phyloP scores from a whole-genome alignment of 2,329 filamentous ascomycete species.

The Eurotiales sp. region DNA sequence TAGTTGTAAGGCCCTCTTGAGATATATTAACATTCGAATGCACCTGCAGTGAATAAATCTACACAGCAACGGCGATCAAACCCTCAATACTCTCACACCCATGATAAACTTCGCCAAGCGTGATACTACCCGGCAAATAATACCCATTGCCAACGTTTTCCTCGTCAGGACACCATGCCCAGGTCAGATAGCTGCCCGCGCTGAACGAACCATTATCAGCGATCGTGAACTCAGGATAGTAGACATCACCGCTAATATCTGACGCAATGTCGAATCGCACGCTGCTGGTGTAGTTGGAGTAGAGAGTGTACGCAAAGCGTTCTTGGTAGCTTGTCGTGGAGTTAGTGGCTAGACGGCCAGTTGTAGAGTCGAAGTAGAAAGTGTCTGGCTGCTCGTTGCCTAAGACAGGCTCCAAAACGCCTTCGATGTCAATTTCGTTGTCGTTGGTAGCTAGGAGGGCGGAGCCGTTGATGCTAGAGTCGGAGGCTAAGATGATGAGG shows the following conservation, averaged over 20 bases:
- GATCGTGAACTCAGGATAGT: not conserved
- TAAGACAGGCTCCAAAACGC: not conserved
- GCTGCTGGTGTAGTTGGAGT: slow-evolving; percentile 7
- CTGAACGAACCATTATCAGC: not conserved
- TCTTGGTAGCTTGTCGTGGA: not conserved
- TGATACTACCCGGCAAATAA: slow-evolving; percentile 11
- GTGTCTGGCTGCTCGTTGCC: not conserved
- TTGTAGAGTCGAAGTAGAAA: slow-evolving; percentile 5
- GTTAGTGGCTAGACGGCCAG: not conserved
- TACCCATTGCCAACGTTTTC: slow-evolving; percentile 6
- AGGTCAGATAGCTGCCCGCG: slow-evolving; percentile 25
- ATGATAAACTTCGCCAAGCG: not conserved
- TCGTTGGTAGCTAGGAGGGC: not conserved
- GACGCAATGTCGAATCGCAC: not conserved
- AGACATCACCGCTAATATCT: not conserved
- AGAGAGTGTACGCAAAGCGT: slow-evolving; percentile 3
- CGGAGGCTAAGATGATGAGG: slow-evolving; percentile 2
- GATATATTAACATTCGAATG: too few relatives aligned
- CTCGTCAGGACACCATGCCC: slow-evolving; percentile 12
- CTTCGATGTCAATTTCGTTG: slow-evolving; percentile 3
- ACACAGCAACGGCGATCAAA: not conserved
- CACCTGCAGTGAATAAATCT: too few relatives aligned
- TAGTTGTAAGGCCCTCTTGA: too few relatives aligned
- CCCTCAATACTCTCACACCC: slow-evolving; percentile 5
- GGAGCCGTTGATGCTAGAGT: slow-evolving; percentile 2